phyloP scores from a whole-genome alignment of 169 alveolate species.

The Toxoplasma gondii region DNA sequence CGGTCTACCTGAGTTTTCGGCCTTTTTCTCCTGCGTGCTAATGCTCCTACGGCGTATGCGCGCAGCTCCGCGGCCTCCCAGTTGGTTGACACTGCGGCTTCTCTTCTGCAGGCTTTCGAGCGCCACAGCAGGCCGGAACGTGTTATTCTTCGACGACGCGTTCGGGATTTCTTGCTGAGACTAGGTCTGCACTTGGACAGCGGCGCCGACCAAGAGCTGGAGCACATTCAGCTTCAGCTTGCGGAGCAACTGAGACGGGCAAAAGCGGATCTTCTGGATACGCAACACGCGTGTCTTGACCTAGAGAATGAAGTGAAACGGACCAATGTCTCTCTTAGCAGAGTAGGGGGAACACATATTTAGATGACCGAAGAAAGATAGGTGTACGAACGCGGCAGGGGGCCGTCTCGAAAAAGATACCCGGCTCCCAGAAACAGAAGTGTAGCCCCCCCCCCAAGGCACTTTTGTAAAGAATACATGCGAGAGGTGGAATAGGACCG shows the following conservation, averaged over 20 bases:
- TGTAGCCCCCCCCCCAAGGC: too few species aligned
- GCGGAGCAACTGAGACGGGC: not conserved
- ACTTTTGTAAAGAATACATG: too few species aligned
- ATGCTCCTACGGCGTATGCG: not conserved
- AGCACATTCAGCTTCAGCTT: not conserved
- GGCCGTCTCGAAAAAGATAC: too few species aligned
- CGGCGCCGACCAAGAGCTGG: not conserved
- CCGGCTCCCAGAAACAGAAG: too few species aligned
- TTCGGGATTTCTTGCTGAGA: not conserved
- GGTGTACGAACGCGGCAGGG: too few species aligned
- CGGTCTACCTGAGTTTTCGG: too few species aligned
- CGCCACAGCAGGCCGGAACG: not conserved
- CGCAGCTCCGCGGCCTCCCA: slow-evolving; percentile 14
- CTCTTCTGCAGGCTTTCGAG: not conserved
- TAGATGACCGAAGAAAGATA: too few species aligned
- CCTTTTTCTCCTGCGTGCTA: too few species aligned
- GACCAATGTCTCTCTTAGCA: not conserved
- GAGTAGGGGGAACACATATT: not conserved
- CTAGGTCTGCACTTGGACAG: slow-evolving; percentile 18
- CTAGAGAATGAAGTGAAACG: not conserved
- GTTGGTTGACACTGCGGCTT: not conserved
- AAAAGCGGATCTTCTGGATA: not conserved
- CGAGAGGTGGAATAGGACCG: too few species aligned
- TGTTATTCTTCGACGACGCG: not conserved
- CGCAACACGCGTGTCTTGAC: not conserved